Base-by-base conservation (phyloP, 2,329 filamentous ascomycete species). In the Teratosphaeria viscida region DNA sequence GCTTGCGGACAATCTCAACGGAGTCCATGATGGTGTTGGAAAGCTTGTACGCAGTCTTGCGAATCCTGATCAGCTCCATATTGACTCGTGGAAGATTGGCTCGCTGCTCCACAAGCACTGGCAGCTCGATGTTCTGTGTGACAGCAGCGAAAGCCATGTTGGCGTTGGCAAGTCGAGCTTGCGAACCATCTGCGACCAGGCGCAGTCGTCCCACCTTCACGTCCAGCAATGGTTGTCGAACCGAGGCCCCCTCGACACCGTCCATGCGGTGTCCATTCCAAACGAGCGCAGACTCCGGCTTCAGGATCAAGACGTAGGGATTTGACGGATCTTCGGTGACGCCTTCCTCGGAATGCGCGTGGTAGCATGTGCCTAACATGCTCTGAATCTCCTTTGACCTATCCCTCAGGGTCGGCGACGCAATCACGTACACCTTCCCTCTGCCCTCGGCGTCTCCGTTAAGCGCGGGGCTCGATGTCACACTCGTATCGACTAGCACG, bases 21-120 rank as follows among this genome's bases (percentile, higher is more conserved):
- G 91, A 96, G 74, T 97, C 92, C 90, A 99, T 96, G 75, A 99
- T 97, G 6, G 91, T 90, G 75, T 96, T 97, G 57, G 91, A 96
- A 52, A 99, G 81, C 74, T 95, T 96, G 79, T 95, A 97, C 2
- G 92, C 90, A 2, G 95, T 95, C 72, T 92, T 91, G 68, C 95
- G 92, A 68, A 96, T 96, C 72, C 95, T 95, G 68, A 90, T 92
- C 64, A 99, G 78, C 71, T 95, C 89, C 56, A 86, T 79, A 70
- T 97, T 95, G 66, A 99, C 94, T 66, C 95, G 90, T 63, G 90
- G 88, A 47, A 99, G 81, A 71, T 96, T 97, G 23, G 94, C 95
- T 65, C 94, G 84, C 69, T 95, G 90, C 72, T 97, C 94, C 58
- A 96, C 88, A 10, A 95, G 81, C 58, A 96, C 86, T 68, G 95